A percentile compares a stretch with the other conserved stretches of the same genome.
These are phyloP conservation scores for Eucalyptus rudis DNA, from an alignment of 345 rosid genomes.

Conservation along the genomic window DNA sequence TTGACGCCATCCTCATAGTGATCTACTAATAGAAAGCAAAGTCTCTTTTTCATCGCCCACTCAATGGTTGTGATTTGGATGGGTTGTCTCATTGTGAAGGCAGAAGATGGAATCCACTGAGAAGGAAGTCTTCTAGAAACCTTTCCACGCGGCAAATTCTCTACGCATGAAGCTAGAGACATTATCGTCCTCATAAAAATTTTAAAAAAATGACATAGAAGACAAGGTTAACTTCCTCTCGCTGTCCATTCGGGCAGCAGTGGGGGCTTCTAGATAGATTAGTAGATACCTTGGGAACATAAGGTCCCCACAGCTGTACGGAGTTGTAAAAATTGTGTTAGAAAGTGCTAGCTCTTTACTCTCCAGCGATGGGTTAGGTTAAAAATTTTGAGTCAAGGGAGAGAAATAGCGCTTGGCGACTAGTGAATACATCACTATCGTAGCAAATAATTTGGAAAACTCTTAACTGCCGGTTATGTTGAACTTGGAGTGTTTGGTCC, in stretches of 20 bases:
- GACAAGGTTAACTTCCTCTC: not conserved
- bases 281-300: no score
- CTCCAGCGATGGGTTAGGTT: not conserved
- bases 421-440: not conserved
- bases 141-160: not conserved
- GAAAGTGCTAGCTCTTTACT: not conserved
- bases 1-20: not conserved
- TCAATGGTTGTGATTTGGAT: not conserved
- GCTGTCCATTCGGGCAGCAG: not conserved
- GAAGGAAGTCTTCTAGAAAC: not conserved
- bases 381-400: not conserved
- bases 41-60: not conserved
- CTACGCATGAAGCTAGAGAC: not conserved
- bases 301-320: not conserved
- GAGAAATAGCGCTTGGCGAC: not conserved
- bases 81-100: not conserved
- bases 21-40: not conserved
- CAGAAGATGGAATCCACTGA: not conserved
- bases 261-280: not conserved
- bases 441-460: not conserved
- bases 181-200: not conserved
- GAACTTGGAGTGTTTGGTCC: not conserved
- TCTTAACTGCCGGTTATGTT: not conserved
- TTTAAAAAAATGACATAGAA: not conserved
- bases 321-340: not conserved